Evolutionary conservation across 192 early-diverging fungal species (phyloP), one percentile per base, ranked within the genome.

Genomic region (Backusella circina): DNA sequence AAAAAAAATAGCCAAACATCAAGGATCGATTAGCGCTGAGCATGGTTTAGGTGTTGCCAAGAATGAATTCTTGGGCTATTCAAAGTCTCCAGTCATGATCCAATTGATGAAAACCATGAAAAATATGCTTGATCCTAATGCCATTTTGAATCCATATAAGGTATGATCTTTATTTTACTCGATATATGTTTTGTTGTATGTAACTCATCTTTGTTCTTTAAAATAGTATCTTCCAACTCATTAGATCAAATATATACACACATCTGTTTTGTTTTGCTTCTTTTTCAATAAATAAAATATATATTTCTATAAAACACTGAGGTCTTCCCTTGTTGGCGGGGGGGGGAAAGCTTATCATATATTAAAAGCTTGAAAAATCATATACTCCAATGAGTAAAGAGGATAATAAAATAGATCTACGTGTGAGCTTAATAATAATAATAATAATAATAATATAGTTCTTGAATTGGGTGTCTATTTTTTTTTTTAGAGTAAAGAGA

Each of bases 61-160:
- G 82, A 88, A 88, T 65, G 82, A 90, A 66, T 86, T 89, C 66
- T 79, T 95, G 51, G 76, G 83, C 30, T 98, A 98, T 85, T 95
- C 95, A 31, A 98, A 99, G 84, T 86, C 91, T 1, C 81, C 78
- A 1, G 86, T 87, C 5, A 95, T 96, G 89, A 93, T 99, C 32
- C 78, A 84, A 1, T 82, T 94, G 41, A 99, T 99, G 98, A 85
- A 88, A 78, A 86, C 86, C 10, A 81, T 98, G 75, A 99, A 99
- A 85, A 65, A 88, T 10, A 71, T 95, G 66, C 88, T 97, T 74
- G 98, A 99, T 80, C 98, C 98, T 18, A 95, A 97, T 68, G 91
- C 89, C 32, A 98, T 99, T 65, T 86, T 99, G 88, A 98, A 98
- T 70, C 93, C 93, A 0, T 93, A 93, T 88, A 94, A 94, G 76